These are phyloP conservation scores for Globisporangium uncinulatum DNA, from an alignment of 352 stramenopile genomes.

Conservation along the genomic window DNA sequence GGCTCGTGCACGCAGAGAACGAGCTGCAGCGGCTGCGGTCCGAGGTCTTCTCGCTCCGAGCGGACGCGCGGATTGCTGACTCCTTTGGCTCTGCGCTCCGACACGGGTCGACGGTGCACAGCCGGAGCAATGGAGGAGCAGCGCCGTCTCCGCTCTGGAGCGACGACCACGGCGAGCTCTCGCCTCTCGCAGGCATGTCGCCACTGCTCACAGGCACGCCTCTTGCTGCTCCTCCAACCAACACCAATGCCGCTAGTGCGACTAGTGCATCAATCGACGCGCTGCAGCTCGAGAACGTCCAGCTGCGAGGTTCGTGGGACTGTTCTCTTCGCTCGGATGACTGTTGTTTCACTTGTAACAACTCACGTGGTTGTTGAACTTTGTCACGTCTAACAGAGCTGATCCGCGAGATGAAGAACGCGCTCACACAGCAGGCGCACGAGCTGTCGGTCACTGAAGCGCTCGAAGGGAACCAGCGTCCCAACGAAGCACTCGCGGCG, in stretches of 20 bases:
- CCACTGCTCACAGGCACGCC: conserved; percentile 46
- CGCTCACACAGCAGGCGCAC: conserved; percentile 42
- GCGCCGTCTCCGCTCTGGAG: conserved; percentile 50
- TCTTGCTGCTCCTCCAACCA: neutral
- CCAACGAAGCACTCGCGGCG: conserved; percentile 7
- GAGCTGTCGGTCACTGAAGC: conserved; percentile 1
- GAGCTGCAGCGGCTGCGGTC: conserved; percentile 47
- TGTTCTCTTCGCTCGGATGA: too few relatives aligned
- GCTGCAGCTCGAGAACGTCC: conserved; percentile 51
- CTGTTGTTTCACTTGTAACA: too few relatives aligned
- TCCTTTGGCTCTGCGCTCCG: conserved; percentile 39
- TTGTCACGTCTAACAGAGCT: conserved; percentile 23
- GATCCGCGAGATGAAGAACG: conserved; percentile 78
- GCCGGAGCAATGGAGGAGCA: too few relatives aligned
- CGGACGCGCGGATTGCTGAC: conserved; percentile 35
- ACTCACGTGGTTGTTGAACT: neutral
- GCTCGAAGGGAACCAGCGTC: conserved; percentile 1
- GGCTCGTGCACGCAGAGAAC: conserved; percentile 51
- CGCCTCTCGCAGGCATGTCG: conserved; percentile 40
- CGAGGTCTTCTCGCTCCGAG: conserved; percentile 41
- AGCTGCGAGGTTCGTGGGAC: conserved; percentile 29
- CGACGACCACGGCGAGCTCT: conserved; percentile 56
- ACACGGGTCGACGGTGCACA: neutral
- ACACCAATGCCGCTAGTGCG: neutral
- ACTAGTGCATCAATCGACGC: conserved; percentile 6